Evolutionary conservation across 164 flowering plant genomes (phyloP), one percentile per base, ranked within the genome.

Genomic region (Aristolochia contorta): DNA sequence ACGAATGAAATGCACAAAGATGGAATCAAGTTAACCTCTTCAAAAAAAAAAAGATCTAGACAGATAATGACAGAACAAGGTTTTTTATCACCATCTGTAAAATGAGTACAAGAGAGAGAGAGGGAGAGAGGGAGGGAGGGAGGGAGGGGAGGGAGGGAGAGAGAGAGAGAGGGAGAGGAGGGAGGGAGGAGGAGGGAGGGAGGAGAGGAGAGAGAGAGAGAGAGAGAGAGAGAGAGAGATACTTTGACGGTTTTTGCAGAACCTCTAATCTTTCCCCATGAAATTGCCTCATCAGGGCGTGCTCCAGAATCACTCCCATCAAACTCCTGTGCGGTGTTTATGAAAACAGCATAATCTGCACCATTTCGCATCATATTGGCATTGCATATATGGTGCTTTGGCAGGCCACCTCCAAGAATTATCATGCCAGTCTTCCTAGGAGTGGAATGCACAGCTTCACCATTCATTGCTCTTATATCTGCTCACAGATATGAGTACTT

Each of bases 301-400:
- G 98, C 98, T 56, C 98, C 96, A 48, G 98, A 93, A 71, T 93
- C 98, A 64, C 96, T 87, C 41, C 98, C 98, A 75, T 93, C 98
- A 74, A 84, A 93, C 66, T 93, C 98, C 74, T 93, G 98, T 10
- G 91, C 98, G 0, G 97, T 93, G 58, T 89, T 93, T 53, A 93
- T 87, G 62, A 78, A 93, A 59, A 87, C 96, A 27, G 96, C 96
- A 82, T 73, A 93, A 74, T 93, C 98, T 21, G 98, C 97, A 69
- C 97, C 97, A 73, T 87, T 89, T 15, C 96, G 88, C 89, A 93
- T 86, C 98, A 93, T 89, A 68, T 87, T 93, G 67, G 97, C 96
- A 78, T 93, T 89, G 80, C 93, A 84, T 14, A 92, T 92, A 67
- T 92, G 98, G 74, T 92, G 98, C 70, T 92, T 93, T 16, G 97